phyloP scores from a whole-genome alignment of 2,329 filamentous ascomycete genomes.

The Penicillium freii region DNA sequence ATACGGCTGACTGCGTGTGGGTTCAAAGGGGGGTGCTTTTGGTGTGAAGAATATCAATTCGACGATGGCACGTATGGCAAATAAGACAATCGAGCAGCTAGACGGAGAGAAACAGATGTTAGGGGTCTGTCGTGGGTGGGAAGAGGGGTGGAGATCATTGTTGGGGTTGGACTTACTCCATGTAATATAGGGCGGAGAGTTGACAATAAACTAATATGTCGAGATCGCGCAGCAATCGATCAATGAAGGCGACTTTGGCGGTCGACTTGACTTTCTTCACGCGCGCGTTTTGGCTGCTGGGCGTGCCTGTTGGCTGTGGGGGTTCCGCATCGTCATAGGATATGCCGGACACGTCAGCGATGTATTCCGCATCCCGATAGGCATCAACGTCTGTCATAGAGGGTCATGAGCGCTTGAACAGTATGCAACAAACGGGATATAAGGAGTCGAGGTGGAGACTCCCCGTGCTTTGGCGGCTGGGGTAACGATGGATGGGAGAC shows the following conservation, averaged over 20 bases:
- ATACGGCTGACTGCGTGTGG: conserved; percentile 53
- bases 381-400: conserved; percentile 49
- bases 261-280: conserved; percentile 37
- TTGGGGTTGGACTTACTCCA: conserved; percentile 52
- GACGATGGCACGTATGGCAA: conserved; percentile 54
- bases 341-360: conserved; percentile 47
- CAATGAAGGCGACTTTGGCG: conserved; percentile 50
- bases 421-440: conserved; percentile 15
- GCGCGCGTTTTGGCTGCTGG: conserved; percentile 25
- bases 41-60: conserved; percentile 61
- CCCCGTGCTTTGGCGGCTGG: conserved; percentile 8
- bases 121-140: not conserved
- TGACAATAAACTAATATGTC: conserved; percentile 62
- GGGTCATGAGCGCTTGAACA: conserved; percentile 43
- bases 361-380: conserved; percentile 48
- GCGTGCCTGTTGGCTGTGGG: conserved; percentile 14
- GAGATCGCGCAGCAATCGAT: conserved; percentile 56
- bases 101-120: not conserved
- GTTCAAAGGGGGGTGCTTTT: conserved; percentile 53
- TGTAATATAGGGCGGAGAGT: conserved; percentile 61
- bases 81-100: conserved; percentile 59
- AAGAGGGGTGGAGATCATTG: not conserved
- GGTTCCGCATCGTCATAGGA: conserved; percentile 30
- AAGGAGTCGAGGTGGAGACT: conserved; percentile 7
- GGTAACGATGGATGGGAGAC: not conserved